Conservation (phyloP, 768 basidiomycete species). For the Boletus insuetus region DNA sequence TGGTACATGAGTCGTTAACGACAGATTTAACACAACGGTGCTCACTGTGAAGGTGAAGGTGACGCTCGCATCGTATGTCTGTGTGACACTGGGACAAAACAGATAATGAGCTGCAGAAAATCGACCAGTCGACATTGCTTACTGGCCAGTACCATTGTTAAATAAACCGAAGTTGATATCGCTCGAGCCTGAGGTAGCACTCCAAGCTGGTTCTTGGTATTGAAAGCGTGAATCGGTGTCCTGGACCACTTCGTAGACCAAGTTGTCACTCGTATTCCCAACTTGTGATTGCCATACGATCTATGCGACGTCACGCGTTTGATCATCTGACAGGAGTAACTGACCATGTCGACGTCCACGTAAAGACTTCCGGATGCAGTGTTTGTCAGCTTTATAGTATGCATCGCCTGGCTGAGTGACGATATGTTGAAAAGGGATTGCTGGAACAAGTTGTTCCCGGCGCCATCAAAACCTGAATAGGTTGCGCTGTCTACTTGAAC, state of each 20-base stretch:
- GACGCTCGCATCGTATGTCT: slow-evolving; percentile 33
- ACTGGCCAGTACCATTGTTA: slow-evolving; percentile 44
- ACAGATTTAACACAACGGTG: neutral
- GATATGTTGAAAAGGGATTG: slow-evolving; percentile 38
- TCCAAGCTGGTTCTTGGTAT: slow-evolving; percentile 40
- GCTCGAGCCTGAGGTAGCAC: slow-evolving; percentile 14
- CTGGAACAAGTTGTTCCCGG: slow-evolving; percentile 34
- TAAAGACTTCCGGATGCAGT: slow-evolving; percentile 32
- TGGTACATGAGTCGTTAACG: slow-evolving; percentile 1
- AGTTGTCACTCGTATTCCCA: slow-evolving; percentile 10
- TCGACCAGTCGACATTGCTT: slow-evolving; percentile 2
- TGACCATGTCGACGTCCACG: slow-evolving; percentile 49
- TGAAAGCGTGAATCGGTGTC: slow-evolving; percentile 40
- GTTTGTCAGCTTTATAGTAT: slow-evolving; percentile 35
- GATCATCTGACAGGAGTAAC: neutral
- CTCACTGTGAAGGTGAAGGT: slow-evolving; percentile 42
- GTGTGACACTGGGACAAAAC: slow-evolving; percentile 31
- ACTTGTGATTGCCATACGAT: slow-evolving; percentile 31
- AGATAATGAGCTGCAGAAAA: neutral
- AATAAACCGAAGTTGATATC: slow-evolving; percentile 38
- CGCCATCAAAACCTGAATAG: slow-evolving; percentile 31
- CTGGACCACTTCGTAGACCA: slow-evolving; percentile 23
- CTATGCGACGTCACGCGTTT: slow-evolving; percentile 6
- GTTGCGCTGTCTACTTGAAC: slow-evolving; percentile 39
- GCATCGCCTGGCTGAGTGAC: slow-evolving; percentile 33